A percentile compares a stretch with the other conserved stretches of the same genome.
Conservation (phyloP, 2,329 filamentous ascomycete species). For the Fusarium acutatum region DNA sequence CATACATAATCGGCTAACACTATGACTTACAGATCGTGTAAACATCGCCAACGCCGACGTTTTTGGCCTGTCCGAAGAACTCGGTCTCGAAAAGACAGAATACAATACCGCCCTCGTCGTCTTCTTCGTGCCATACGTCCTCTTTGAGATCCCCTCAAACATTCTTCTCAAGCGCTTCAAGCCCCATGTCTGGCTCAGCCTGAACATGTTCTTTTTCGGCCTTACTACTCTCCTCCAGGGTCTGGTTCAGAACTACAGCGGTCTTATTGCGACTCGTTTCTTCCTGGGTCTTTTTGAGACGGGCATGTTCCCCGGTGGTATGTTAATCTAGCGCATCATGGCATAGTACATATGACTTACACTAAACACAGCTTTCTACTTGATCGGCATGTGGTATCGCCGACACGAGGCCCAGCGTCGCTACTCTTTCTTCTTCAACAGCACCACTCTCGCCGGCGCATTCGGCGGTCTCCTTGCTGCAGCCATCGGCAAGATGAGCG, state of each 20-base stretch:
- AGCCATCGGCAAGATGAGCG: conserved; percentile 89
- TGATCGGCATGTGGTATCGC: conserved; percentile 90
- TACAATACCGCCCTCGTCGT: conserved; percentile 83
- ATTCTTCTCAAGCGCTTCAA: conserved; percentile 71
- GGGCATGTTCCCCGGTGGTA: conserved; percentile 70
- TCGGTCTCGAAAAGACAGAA: conserved; percentile 65
- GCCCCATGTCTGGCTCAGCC: conserved; percentile 76
- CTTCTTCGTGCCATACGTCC: conserved; percentile 82
- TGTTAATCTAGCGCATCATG: background rate
- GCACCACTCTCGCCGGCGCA: conserved; percentile 79
- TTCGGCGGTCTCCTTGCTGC: conserved; percentile 88
- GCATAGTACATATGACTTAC: conserved; percentile 50
- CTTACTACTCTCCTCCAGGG: conserved; percentile 80
- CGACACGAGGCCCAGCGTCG: conserved; percentile 88
- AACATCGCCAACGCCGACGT: conserved; percentile 82
- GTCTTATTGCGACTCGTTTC: conserved; percentile 82
- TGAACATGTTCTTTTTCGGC: conserved; percentile 88
- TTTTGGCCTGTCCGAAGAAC: conserved; percentile 70
- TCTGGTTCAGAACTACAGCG: conserved; percentile 78
- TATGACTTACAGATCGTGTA: conserved; percentile 62
- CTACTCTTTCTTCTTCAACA: conserved; percentile 93
- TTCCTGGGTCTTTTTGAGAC: conserved; percentile 83
- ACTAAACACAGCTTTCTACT: conserved; percentile 62
- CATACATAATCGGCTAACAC: background rate
- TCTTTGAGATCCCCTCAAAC: conserved; percentile 74